Conservation (phyloP, 2,329 filamentous ascomycete species). For the Lasiodiplodia hormozganensis region DNA sequence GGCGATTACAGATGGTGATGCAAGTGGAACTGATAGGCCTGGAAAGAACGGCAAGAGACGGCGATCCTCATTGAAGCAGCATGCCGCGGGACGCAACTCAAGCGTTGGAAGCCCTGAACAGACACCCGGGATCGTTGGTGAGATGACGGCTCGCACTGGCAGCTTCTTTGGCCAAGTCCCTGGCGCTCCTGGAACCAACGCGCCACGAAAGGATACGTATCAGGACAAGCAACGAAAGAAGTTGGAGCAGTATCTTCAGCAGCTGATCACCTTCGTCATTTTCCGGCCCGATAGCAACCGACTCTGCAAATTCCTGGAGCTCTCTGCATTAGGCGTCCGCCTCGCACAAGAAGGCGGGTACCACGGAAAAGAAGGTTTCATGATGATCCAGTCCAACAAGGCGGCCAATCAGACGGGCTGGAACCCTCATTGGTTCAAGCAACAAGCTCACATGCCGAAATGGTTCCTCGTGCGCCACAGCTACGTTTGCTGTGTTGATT, state of each 20-base stretch:
- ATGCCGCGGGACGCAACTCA: conserved; percentile 63
- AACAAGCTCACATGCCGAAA: conserved; percentile 81
- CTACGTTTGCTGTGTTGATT: conserved; percentile 98
- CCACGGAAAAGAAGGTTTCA: conserved; percentile 94
- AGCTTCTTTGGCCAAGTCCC: conserved; percentile 51
- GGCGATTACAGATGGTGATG: conserved; percentile 66
- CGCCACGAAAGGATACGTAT: conserved; percentile 64
- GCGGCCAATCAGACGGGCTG: conserved; percentile 85
- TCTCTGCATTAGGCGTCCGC: conserved; percentile 91
- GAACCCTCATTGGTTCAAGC: conserved; percentile 50
- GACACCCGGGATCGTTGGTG: conserved; percentile 35
- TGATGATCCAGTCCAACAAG: conserved; percentile 91
- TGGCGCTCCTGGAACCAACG: conserved; percentile 30
- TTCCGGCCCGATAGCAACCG: conserved; percentile 96
- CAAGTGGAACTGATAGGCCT: conserved; percentile 70
- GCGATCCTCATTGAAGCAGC: conserved; percentile 63
- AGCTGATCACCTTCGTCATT: conserved; percentile 96
- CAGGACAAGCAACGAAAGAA: conserved; percentile 82
- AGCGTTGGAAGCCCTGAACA: conserved; percentile 52
- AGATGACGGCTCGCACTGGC: conserved; percentile 41
- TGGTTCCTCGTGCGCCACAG: conserved; percentile 99
- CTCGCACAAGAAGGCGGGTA: conserved; percentile 95
- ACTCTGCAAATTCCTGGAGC: conserved; percentile 91
- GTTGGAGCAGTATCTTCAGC: conserved; percentile 87
- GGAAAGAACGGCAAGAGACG: conserved; percentile 44